These are phyloP conservation scores for Neonectria ditissima DNA, from an alignment of 2,329 filamentous ascomycete genomes.

Conservation along the genomic window DNA sequence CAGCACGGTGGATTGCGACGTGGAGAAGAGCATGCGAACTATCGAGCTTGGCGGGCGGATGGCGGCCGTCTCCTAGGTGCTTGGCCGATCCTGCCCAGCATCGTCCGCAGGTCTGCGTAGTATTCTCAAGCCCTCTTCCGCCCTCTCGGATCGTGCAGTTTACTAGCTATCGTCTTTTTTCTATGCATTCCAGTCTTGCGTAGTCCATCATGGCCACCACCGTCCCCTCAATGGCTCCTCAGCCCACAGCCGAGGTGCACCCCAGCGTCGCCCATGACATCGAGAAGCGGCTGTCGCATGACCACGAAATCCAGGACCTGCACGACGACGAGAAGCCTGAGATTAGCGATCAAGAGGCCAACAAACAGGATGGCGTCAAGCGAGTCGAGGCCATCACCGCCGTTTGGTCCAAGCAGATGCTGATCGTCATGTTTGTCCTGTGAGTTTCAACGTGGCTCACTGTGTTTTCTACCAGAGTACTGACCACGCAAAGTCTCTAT, in stretches of 20 bases:
- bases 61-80: not conserved
- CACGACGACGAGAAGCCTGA: slow-evolving; percentile 8
- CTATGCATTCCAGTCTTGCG: not conserved
- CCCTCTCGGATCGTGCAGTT: not conserved
- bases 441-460: slow-evolving; percentile 38
- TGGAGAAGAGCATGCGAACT: not conserved
- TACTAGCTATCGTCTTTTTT: not conserved
- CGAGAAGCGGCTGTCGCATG: slow-evolving; percentile 4
- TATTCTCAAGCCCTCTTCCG: not conserved
- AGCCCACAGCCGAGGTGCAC: slow-evolving; percentile 5
- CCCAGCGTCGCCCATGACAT: not conserved
- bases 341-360: slow-evolving; percentile 30
- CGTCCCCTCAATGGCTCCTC: not conserved
- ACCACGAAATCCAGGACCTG: not conserved
- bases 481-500: slow-evolving; percentile 49
- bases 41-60: not conserved
- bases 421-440: slow-evolving; percentile 53
- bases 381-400: slow-evolving; percentile 54
- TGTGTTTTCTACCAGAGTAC: not conserved
- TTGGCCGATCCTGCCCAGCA: not conserved
- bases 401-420: slow-evolving; percentile 52
- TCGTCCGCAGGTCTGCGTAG: too few relatives aligned
- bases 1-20: not conserved
- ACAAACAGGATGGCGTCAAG: slow-evolving; percentile 53
- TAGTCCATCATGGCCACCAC: not conserved